Conservation (phyloP, 441 rosid species). For the Gossypium trilobum region DNA sequence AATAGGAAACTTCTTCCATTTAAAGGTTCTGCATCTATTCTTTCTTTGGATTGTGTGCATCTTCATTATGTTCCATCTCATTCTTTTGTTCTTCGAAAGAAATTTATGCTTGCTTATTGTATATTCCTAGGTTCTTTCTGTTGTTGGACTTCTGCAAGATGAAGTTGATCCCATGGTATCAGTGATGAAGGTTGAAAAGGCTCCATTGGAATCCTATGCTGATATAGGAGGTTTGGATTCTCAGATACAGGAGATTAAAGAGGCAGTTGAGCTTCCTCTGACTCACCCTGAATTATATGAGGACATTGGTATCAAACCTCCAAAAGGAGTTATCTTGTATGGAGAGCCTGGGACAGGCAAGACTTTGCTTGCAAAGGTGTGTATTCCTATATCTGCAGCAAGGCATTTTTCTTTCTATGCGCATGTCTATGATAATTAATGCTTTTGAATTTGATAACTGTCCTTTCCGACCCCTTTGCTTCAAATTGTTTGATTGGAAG, state of each 20-base stretch:
- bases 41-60: not conserved
- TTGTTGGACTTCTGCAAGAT: constrained; percentile 93
- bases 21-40: not conserved
- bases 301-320: constrained; percentile 95
- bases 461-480: not conserved
- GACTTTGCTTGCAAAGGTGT: constrained; percentile 90
- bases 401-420: not conserved
- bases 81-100: not conserved
- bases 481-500: not conserved
- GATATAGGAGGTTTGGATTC: constrained; percentile 97
- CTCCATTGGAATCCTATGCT: constrained; percentile 92
- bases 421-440: not conserved
- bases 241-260: constrained; percentile 81
- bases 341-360: constrained; percentile 97
- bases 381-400: not conserved
- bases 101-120: not conserved
- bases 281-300: constrained; percentile 96
- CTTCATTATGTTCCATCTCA: not conserved
- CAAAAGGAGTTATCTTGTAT: constrained; percentile 91
- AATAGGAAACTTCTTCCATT: not conserved
- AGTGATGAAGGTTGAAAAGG: constrained; percentile 98
- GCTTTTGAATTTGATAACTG: not conserved
- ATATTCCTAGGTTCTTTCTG: constrained; percentile 62
- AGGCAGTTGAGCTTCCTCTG: constrained; percentile 44
- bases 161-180: constrained; percentile 99